These are phyloP conservation scores for Amyloporia xantha DNA, from an alignment of 768 basidiomycete genomes.

Conservation along the genomic window DNA sequence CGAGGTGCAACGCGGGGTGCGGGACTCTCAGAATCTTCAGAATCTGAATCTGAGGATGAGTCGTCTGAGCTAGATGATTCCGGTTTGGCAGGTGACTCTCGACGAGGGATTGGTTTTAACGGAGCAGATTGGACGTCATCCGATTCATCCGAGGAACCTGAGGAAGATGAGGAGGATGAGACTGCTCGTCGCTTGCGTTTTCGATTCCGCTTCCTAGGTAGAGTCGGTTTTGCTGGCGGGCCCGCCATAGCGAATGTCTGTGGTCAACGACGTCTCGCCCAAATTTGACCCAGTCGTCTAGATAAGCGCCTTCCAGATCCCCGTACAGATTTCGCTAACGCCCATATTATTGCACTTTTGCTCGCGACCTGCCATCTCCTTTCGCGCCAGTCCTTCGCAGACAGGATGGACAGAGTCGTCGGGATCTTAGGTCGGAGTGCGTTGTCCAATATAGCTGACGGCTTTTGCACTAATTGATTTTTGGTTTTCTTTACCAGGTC, in stretches of 20 bases:
- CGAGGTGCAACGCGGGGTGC: neutral
- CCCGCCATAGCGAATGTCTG: constrained; percentile 16
- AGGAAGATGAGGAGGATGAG: constrained; percentile 23
- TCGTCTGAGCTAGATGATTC: constrained; percentile 6
- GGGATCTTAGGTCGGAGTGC: constrained; percentile 34
- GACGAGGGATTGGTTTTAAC: constrained; percentile 1
- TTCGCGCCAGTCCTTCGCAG: neutral
- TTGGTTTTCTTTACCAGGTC: neutral
- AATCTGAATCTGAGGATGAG: constrained; percentile 15
- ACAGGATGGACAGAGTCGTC: constrained; percentile 23
- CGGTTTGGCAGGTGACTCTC: constrained; percentile 2
- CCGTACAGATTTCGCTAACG: too few relatives aligned
- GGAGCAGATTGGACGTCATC: constrained; percentile 17
- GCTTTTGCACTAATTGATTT: constrained; percentile 49
- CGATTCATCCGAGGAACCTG: constrained; percentile 19
- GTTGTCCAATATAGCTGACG: constrained; percentile 13
- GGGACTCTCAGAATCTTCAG: constrained; percentile 7
- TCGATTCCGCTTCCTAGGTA: constrained; percentile 24
- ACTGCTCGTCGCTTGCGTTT: constrained; percentile 29
- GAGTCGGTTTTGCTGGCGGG: constrained; percentile 15
- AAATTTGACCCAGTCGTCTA: too few relatives aligned
- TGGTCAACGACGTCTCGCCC: too few relatives aligned
- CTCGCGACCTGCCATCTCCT: too few relatives aligned
- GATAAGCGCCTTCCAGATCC: too few relatives aligned
- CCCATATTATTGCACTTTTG: too few relatives aligned